Evolutionary conservation across 495 filamentous ascomycete species (phyloP), one percentile per base, ranked within the genome.

Genomic region (Xylaria bambusicola): DNA sequence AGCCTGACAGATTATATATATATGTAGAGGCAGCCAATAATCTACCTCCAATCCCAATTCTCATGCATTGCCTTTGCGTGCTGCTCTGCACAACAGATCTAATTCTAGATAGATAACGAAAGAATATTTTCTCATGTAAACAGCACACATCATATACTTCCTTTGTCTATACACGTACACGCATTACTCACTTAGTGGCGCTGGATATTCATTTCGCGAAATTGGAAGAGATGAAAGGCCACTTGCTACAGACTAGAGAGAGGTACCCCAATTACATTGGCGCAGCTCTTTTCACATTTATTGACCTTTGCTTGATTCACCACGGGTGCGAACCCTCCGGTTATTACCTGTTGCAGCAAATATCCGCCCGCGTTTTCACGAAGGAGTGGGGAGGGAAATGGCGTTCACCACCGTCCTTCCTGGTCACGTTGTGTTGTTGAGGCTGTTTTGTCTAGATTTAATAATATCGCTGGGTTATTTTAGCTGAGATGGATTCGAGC

Each of bases 1-100:
- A 21, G 7, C 48, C 17, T 44, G 36, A 44, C 51, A 54, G 38
- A 29, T 54, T 54, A 54, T 54, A 44, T 44, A 44, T 20, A 44
- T 54, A 53, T 44, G 23, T 53, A 54, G 52, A 36, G 24, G 24
- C 50, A 41, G 35, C 50, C 21, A 26, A 52, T 52, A 38, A 18
- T 27, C 50, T 40, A 20, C 23, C 40, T 8, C 50, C 33, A 20
- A 52, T 52, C 21, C 33, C 40, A 52, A 52, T 52, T 27, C 50
- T 52, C 35, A 52, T 41, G 33, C 18, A 52, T 33, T 9, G 35
- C 29, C 27, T 27, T 35, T n/a, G 29, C 12, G 5, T 33, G 3
- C 36, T 38, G 36, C 7, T 15, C 12, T 9, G 36, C 12, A 38
- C 15, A 15, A 3, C 36, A 38, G 36, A 13, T 13, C 36, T 38